Evolutionary conservation across 2,329 filamentous ascomycete species (phyloP), one percentile per base, ranked within the genome.

Genomic region (Verticillium albo-atrum): DNA sequence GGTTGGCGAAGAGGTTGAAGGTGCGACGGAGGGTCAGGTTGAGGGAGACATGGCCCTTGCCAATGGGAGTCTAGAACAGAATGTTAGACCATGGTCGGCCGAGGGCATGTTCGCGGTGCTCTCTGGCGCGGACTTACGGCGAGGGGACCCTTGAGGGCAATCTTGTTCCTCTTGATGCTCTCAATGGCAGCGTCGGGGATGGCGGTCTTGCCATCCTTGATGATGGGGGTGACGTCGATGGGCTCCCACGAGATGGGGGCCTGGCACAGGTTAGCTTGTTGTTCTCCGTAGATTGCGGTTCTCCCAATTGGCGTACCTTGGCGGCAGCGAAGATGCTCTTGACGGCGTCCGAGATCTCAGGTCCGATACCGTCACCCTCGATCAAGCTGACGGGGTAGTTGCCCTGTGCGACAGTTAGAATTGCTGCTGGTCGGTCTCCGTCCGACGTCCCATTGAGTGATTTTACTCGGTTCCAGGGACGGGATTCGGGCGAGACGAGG

Each of bases 1-100:
- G 85, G 83, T 99, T 99, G 82, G 95, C 96, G 79, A 99, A 99
- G 71, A 99, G 92, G 85, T 99, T 99, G 84, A 99, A 99, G 65
- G 96, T 99, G 74, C 95, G 90, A 75, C 95, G 94, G 71, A 99
- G 92, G 62, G 95, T 99, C 67, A 99, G 84, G 86, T 99, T 99
- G 69, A 99, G 91, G 61, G 95, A 98, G 76, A 99, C 94, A 81
- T 99, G 95, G 72, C 95, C 95, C 85, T 98, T 99, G 78, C 96
- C 95, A 72, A 99, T 87, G 65, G 95, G 95, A 3, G 95, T 99
- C 86, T 93, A 64, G 37, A 62, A 59, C 54, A 23, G 9, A 7
- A 23, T 12, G 42, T 50, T 20, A 50, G 42, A 50, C 10, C 10
- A 12, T 10, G 25, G 34, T 6, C 15, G 14, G 34, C 5, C 17